Conservation (phyloP, 306 rosid genomes). For the Alnus glutinosa region DNA sequence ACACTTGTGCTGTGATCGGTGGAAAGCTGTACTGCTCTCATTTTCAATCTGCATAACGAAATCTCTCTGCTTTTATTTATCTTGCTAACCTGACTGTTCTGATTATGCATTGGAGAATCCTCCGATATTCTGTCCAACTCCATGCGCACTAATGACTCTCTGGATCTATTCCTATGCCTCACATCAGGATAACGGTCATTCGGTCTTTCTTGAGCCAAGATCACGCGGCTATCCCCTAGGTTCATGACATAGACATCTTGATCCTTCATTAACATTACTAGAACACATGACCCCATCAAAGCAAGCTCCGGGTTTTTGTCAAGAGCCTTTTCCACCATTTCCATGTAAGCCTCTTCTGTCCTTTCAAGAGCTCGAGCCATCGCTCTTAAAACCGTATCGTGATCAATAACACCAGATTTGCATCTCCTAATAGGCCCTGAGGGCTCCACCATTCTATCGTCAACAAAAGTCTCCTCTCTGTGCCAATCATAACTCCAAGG, state of each 20-base stretch:
- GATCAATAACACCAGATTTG: conserved; percentile 59
- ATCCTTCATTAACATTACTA: conserved; percentile 75
- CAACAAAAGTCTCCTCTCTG: conserved; percentile 44
- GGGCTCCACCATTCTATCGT: conserved; percentile 45
- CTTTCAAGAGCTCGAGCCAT: conserved; percentile 64
- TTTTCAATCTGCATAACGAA: conserved; percentile 53
- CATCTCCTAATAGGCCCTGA: conserved; percentile 55
- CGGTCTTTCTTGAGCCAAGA: conserved; percentile 66
- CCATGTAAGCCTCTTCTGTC: conserved; percentile 63
- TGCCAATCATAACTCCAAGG: conserved; percentile 78
- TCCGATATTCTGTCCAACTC: conserved; percentile 71
- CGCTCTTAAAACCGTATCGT: conserved; percentile 58
- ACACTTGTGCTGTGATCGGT: conserved; percentile 61
- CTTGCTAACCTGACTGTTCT: conserved; percentile 46
- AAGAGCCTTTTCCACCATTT: conserved; percentile 59
- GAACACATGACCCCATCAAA: conserved; percentile 71
- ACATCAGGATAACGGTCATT: conserved; percentile 57
- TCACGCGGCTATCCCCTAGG: conserved; percentile 65
- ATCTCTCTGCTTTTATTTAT: conserved; percentile 60
- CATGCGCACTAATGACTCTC: conserved; percentile 62
- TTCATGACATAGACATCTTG: conserved; percentile 79
- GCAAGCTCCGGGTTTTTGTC: conserved; percentile 68
- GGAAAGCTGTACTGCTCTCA: conserved; percentile 75
- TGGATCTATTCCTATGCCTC: conserved; percentile 58
- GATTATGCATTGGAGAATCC: conserved; percentile 67